phyloP scores from a whole-genome alignment of 768 basidiomycete genomes.

The Austroboletus festivus region DNA sequence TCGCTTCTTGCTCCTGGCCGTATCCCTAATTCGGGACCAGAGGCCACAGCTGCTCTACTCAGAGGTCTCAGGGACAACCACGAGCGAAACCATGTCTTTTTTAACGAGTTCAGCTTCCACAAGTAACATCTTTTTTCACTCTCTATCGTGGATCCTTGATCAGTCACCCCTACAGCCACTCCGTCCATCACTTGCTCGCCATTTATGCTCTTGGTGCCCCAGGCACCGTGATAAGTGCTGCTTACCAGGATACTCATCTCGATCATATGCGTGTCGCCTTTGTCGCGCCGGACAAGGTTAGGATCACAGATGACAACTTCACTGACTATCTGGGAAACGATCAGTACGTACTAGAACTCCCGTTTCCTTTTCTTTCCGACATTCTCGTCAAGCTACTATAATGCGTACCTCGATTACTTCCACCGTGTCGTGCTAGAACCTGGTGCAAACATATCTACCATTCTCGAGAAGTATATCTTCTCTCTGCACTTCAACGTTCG shows the following conservation, averaged over 20 bases:
- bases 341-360: conserved; percentile 18
- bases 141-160: neutral
- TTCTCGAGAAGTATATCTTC: conserved; percentile 64
- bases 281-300: conserved; percentile 19
- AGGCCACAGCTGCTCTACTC: conserved; percentile 38
- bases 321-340: conserved; percentile 30
- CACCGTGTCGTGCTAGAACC: conserved; percentile 29
- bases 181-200: conserved; percentile 55
- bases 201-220: conserved; percentile 60
- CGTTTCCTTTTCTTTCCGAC: neutral
- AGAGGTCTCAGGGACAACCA: conserved; percentile 50
- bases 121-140: conserved; percentile 22
- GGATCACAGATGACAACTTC: conserved; percentile 24
- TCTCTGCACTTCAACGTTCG: conserved; percentile 48
- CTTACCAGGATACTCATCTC: conserved; percentile 40
- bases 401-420: conserved; percentile 33
- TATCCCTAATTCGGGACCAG: conserved; percentile 36
- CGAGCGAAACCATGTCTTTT: conserved; percentile 51
- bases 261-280: conserved; percentile 37
- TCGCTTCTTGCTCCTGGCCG: conserved; percentile 36
- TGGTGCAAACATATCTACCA: conserved; percentile 27
- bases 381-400: conserved; percentile 26
- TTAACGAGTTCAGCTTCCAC: conserved; percentile 40
- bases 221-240: conserved; percentile 37
- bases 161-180: conserved; percentile 41